phyloP scores from a whole-genome alignment of 306 rosid genomes.

The Pyrus bretschneideri region DNA sequence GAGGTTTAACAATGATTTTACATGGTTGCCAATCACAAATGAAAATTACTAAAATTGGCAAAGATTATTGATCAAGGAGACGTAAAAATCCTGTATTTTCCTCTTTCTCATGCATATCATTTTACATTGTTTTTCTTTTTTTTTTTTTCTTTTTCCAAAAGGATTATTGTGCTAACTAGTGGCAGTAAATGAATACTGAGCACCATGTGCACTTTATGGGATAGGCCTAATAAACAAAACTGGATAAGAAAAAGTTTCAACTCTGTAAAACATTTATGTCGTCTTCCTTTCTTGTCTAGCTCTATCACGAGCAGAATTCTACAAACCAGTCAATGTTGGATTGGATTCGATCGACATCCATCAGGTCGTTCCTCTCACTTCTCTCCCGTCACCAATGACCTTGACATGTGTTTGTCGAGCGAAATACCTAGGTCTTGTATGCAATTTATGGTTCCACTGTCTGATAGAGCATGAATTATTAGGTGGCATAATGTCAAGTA shows the following conservation, averaged over 20 bases:
- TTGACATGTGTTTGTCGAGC: background rate
- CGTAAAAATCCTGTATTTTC: background rate
- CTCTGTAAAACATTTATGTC: background rate
- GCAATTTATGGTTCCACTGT: background rate
- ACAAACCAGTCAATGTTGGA: background rate
- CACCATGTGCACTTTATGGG: background rate
- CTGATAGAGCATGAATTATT: background rate
- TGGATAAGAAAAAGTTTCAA: background rate
- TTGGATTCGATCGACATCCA: background rate
- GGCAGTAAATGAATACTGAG: background rate
- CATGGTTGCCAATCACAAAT: background rate
- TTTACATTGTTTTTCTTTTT: background rate
- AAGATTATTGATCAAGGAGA: background rate
- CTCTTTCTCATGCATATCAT: background rate
- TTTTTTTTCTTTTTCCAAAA: no score
- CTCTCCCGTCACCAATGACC: background rate
- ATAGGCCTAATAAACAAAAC: background rate
- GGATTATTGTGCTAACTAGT: background rate
- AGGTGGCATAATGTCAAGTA: background rate
- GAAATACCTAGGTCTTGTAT: background rate
- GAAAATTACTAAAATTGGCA: background rate
- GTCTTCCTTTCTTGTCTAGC: background rate
- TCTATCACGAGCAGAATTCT: background rate
- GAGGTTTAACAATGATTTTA: background rate
- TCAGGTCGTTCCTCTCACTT: background rate